A percentile compares a stretch with the other conserved stretches of the same genome.
Conservation (phyloP, 495 filamentous ascomycete species). For the Daldinia decipiens region DNA sequence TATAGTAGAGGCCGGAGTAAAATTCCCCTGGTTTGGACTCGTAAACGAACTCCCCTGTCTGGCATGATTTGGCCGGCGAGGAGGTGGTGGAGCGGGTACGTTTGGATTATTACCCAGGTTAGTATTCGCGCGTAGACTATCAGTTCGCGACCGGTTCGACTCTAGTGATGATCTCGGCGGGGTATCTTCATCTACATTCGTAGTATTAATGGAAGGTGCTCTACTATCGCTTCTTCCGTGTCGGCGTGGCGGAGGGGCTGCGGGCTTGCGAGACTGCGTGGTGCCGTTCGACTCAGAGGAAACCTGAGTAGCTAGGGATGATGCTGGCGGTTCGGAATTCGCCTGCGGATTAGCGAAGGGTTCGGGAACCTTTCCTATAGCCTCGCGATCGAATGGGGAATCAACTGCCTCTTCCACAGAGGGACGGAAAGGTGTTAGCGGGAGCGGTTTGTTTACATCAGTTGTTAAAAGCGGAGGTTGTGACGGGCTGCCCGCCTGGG, state of each 20-base stretch:
- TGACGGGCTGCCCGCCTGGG: conserved; percentile 18
- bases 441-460: conserved; percentile 63
- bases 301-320: conserved; percentile 48
- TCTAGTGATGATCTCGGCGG: conserved; percentile 56
- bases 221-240: conserved; percentile 56
- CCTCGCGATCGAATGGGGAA: conserved; percentile 57
- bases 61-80: conserved; percentile 52
- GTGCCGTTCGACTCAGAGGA: conserved; percentile 46
- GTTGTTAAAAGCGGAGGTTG: conserved; percentile 40
- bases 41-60: conserved; percentile 44
- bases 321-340: conserved; percentile 43
- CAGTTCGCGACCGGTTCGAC: conserved; percentile 55
- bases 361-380: conserved; percentile 58
- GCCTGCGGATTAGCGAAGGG: conserved; percentile 45
- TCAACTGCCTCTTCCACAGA: conserved; percentile 52
- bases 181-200: conserved; percentile 47
- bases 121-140: conserved; percentile 50
- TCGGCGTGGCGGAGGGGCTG: conserved; percentile 61
- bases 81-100: conserved; percentile 57
- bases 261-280: conserved; percentile 52
- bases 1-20: conserved; percentile 11
- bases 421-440: conserved; percentile 55
- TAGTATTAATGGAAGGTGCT: conserved; percentile 39
- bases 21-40: conserved; percentile 32
- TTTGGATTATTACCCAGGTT: conserved; percentile 30